A percentile compares a stretch with the other conserved stretches of the same genome.
Evolutionary conservation across 768 basidiomycete genomes (phyloP).

Genomic region (Pulveroboletus sp.): DNA sequence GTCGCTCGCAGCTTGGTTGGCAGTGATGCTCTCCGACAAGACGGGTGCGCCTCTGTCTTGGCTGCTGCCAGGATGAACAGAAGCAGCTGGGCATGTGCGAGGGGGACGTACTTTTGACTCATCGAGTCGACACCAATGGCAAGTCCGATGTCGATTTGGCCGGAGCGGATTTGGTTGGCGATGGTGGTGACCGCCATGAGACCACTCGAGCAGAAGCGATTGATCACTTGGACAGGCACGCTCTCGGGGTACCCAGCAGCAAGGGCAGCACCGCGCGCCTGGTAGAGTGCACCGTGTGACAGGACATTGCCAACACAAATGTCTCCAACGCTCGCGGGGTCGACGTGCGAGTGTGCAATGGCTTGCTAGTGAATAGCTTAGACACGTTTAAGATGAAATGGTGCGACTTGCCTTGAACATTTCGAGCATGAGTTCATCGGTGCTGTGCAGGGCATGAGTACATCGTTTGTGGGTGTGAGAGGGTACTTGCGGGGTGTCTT

Average conservation of each 20-base stretch:
- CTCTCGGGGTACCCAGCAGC: conserved; percentile 81
- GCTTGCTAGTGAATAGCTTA: conserved; percentile 43
- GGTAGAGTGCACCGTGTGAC: conserved; percentile 61
- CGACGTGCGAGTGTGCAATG: conserved; percentile 55
- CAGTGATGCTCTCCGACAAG: conserved; percentile 60
- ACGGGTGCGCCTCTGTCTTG: conserved; percentile 61
- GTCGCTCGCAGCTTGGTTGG: conserved; percentile 55
- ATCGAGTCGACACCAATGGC: conserved; percentile 87
- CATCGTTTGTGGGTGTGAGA: not conserved
- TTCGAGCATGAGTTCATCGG: conserved; percentile 77
- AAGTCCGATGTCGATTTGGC: conserved; percentile 80
- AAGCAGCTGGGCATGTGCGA: not conserved
- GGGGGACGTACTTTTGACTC: conserved; percentile 59
- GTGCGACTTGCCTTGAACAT: conserved; percentile 62
- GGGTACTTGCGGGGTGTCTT: conserved; percentile 57
- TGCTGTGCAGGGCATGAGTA: conserved; percentile 38
- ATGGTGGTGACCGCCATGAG: conserved; percentile 82
- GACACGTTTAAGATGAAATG: not conserved
- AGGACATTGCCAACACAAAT: conserved; percentile 80
- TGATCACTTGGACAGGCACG: conserved; percentile 71
- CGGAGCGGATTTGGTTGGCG: conserved; percentile 69
- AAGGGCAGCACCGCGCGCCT: conserved; percentile 70
- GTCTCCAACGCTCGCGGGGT: conserved; percentile 67
- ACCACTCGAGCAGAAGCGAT: conserved; percentile 82
- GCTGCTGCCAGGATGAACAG: conserved; percentile 31